Base-by-base conservation (phyloP, 176 grass and related monocot genomes). In the Zoysia japonica region DNA sequence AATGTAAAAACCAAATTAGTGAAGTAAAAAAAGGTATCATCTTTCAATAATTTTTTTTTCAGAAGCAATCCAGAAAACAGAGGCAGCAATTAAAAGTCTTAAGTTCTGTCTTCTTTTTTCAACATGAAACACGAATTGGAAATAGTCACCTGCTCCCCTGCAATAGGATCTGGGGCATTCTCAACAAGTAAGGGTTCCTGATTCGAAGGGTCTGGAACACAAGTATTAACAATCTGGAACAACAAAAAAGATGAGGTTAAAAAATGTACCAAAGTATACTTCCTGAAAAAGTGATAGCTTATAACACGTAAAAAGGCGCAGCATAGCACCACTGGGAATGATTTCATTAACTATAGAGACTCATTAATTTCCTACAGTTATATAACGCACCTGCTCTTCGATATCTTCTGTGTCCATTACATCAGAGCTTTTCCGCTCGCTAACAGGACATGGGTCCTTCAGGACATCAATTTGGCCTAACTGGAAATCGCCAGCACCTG, bases 401-500 rank as follows among this genome's bases (percentile, higher is more conserved):
- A 63, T 80, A 37, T 92, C 89, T 70, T 98, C 95, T 69, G 89
- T 71, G 85, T 94, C 90, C 92, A 98, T 94, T 65, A 70, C 81
- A 87, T 91, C 76, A 48, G 64, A 87, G 54, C 65, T 78, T 89
- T 90, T 94, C 82, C 86, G 87, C 82, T 87, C 92, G 39, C 77
- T 89, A 37, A 90, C 35, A 80, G 92, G 81, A 78, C 57, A 94
- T 81, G 81, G 96, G 87, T 98, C 92, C 85, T 93, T 88, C 39
- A 98, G 84, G 54, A 93, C 82, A 87, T 98, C 96, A 78, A 94
- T 88, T 82, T 93, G 89, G 15, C 47, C 49, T 60, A 94, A 84
- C 16, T 94, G 90, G 85, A 98, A 98, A 87, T 98, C 96, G 78
- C 92, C 96, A 71, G 80, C 88, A 47, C 92, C 92, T 90, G 90